Percentiles rank a stretch among this genome's conserved stretches.
These are phyloP conservation scores for Vaccinium darrowii DNA, from an alignment of 148 eudicot genomes.

Conservation along the genomic window DNA sequence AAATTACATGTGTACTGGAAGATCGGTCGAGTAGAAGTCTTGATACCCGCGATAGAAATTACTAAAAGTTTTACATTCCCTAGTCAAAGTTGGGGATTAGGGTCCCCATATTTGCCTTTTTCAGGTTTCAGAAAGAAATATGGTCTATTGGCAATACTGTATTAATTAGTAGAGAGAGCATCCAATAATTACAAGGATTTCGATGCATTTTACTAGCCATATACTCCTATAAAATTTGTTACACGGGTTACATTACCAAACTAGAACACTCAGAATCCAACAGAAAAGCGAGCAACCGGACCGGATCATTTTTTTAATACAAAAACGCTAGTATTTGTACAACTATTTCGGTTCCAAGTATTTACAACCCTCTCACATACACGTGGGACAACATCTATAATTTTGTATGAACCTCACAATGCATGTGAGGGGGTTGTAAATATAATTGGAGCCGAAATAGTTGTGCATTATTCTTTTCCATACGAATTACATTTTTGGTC, in stretches of 20 bases:
- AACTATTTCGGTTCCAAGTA: no score
- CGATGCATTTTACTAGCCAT: background rate
- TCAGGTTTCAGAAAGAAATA: background rate
- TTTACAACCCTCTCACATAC: no score
- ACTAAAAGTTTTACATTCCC: background rate
- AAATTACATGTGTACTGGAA: background rate
- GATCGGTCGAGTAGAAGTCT: background rate
- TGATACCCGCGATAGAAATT: background rate
- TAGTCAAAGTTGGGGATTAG: background rate
- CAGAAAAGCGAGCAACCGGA: background rate
- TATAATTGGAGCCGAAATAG: no score
- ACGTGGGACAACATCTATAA: no score
- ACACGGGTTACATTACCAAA: background rate
- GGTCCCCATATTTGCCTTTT: background rate
- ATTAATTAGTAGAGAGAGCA: background rate
- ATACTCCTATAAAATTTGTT: background rate
- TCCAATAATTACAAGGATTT: background rate
- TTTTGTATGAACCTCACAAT: no score
- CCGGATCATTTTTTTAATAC: background rate
- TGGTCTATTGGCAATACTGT: background rate
- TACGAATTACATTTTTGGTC: no score
- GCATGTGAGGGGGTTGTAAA: no score
- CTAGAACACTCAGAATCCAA: background rate
- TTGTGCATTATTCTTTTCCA: no score
- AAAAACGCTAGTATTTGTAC: background rate